Base-by-base conservation (phyloP, 2,329 filamentous ascomycete genomes). In the Spiromastix sp. region DNA sequence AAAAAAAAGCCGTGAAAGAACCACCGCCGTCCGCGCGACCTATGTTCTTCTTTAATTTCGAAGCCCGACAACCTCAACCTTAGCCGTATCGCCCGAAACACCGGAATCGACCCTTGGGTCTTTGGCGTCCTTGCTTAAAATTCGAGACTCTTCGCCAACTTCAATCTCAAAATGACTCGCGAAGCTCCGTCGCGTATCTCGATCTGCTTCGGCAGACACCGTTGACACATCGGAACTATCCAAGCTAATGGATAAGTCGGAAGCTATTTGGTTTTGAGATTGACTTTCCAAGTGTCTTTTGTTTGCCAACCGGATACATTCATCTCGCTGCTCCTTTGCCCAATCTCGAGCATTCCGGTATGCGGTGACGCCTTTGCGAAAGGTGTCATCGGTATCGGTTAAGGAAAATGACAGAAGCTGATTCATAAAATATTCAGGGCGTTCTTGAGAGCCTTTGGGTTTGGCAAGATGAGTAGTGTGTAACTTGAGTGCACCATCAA, bases 331-430 rank as follows among this genome's bases (percentile, higher is more conserved):
- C 15, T 45, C 39, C 39, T 53, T 47, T 3, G 63, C 59, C 41
- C 56, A 42, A 27, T 66, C 58, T 39, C 60, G 48, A 1, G 46
- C 43, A 45, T 66, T 65, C 35, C 63, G 51, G 38, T 61, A 60
- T 31, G 57, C 56, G 2, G 48, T 50, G 6, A 48, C 52, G 11
- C 61, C 63, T 36, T 51, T 7, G 8, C 48, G 30, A 32, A 62
- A 66, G 2, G 28, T 42, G 1, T 61, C 44, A 3, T 32, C 20
- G 30, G 16, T 20, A 32, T 22, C 30, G 10, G 10, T 24, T 20
- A 32, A 22, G 11, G 30, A 3, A 20, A 20, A 32, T 10, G 18
- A n/a, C 19, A 17, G 15, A 19, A 32, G 30, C n/a, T 24, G 30
- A 13, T 11, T 15, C 18, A 20, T 21, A 12, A 12, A 20, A 12